A percentile compares a stretch with the other conserved stretches of the same genome.
Conservation (phyloP, 192 early-diverging fungal genomes). For the Obelidium mucronatum region DNA sequence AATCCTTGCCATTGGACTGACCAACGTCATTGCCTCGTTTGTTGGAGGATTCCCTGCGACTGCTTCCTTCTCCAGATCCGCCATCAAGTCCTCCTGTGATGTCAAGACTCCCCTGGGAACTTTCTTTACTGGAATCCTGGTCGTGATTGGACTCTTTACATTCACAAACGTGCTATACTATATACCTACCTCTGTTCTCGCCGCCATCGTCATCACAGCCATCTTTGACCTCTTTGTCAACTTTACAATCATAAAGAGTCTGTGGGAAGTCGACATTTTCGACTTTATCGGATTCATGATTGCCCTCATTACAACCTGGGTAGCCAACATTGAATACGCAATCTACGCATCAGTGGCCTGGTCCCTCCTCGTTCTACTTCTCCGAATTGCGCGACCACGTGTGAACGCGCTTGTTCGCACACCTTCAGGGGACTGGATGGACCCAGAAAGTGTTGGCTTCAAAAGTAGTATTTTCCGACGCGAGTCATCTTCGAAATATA, state of each 20-base stretch:
- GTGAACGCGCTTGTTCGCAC: conserved; percentile 48
- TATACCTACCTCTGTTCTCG: conserved; percentile 81
- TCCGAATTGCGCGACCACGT: conserved; percentile 75
- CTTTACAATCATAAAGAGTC: conserved; percentile 56
- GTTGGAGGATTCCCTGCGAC: conserved; percentile 89
- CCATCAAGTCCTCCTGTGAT: no score
- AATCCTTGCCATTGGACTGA: conserved; percentile 82
- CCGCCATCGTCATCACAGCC: conserved; percentile 85
- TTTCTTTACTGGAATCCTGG: conserved; percentile 77
- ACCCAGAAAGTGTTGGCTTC: not conserved
- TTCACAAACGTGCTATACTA: conserved; percentile 86
- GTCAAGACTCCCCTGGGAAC: conserved; percentile 86
- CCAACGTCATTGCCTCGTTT: conserved; percentile 86
- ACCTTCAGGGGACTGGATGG: conserved; percentile 39
- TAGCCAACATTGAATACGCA: conserved; percentile 75
- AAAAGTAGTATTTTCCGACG: not conserved
- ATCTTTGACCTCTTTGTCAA: conserved; percentile 78
- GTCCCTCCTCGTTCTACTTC: conserved; percentile 74
- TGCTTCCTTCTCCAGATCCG: conserved; percentile 91
- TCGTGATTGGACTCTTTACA: conserved; percentile 80
- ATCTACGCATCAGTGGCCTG: conserved; percentile 80
- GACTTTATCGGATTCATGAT: conserved; percentile 61
- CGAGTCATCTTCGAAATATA: conserved; percentile 38
- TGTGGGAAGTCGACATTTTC: conserved; percentile 44
- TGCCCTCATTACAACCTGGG: conserved; percentile 63